Evolutionary conservation across 129 eudicot genomes (phyloP), one percentile per base, ranked within the genome.

Genomic region (Chrysanthemum lavandulifolium): DNA sequence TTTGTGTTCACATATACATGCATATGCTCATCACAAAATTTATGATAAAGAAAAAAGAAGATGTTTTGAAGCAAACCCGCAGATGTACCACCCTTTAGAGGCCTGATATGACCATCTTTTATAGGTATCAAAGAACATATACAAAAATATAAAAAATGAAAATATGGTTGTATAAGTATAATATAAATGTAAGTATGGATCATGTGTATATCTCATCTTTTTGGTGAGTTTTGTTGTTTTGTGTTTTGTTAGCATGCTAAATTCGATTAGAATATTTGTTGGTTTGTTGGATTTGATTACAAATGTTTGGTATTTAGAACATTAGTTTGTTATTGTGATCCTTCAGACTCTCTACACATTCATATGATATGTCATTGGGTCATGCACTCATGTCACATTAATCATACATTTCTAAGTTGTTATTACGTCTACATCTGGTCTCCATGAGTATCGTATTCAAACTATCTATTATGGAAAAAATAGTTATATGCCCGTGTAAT

Each of bases 251-350:
- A 49, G 67, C 49, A 53, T 63, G 77, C 67, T 25, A 72, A 78
- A 64, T 56, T 71, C 15, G 61, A 72, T 70, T 23, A 25, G 56
- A 71, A 29, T 16, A 43, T 68, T 78, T 53, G 68, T 65, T 65
- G 31, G 67, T 65, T 72, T 25, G 18, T 47, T 78, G 10, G 48
- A 65, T 43, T 16, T 78, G 69, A 57, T 78, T 65, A 78, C 82
- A 78, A 61, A 72, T 78, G 82, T 73, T 72, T 65, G 82, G 82
- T 73, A 65, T 55, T 65, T 61, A 19, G 61, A 56, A 49, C 33
- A 56, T 48, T 27, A 3, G 78, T 72, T 78, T 16, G 82, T 78
- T 78, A 78, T 16, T 14, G 61, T 73, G 60, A 23, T 50, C 81
- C 72, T 10, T 63, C 72, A 53, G 45, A 25, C 61, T 76, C 74